Evolutionary conservation across 352 stramenopile species (phyloP).

Genomic region (Globisporangium nunn): DNA sequence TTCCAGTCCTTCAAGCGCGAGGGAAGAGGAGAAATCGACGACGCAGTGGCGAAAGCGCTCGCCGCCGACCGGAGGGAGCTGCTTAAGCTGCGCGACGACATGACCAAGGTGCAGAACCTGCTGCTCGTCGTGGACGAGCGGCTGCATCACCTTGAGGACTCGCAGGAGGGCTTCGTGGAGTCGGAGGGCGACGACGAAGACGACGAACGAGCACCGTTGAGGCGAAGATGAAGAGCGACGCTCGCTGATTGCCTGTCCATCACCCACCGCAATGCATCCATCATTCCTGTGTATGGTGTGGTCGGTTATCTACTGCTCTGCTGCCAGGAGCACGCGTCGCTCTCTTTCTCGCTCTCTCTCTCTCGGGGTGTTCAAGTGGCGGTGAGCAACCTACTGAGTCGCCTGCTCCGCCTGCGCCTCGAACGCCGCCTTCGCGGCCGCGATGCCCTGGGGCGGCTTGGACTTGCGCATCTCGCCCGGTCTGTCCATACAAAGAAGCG

Average conservation of each 20-base stretch:
- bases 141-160: conserved; percentile 49
- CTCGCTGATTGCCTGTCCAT: not conserved
- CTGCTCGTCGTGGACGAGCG: conserved; percentile 71
- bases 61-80: conserved; percentile 45
- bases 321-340: not conserved
- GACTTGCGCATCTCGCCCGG: conserved; percentile 82
- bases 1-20: conserved; percentile 16
- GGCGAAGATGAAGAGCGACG: not conserved
- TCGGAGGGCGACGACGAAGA: conserved; percentile 26
- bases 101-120: conserved; percentile 72
- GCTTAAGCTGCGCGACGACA: conserved; percentile 49
- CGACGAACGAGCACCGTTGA: not conserved
- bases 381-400: not conserved
- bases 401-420: conserved; percentile 21
- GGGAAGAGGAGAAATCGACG: conserved; percentile 25
- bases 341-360: not conserved
- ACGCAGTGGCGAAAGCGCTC: conserved; percentile 28
- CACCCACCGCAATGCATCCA: not conserved
- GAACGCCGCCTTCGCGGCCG: conserved; percentile 39
- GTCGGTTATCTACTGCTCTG: not conserved
- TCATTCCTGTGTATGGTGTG: not conserved
- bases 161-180: conserved; percentile 21
- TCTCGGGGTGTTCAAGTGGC: not conserved
- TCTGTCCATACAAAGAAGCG: conserved; percentile 16
- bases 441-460: conserved; percentile 52